Percentiles rank a stretch among this genome's conserved stretches.
Evolutionary conservation across 2,329 filamentous ascomycete genomes (phyloP).

Genomic region (Uncinocarpus reesii): DNA sequence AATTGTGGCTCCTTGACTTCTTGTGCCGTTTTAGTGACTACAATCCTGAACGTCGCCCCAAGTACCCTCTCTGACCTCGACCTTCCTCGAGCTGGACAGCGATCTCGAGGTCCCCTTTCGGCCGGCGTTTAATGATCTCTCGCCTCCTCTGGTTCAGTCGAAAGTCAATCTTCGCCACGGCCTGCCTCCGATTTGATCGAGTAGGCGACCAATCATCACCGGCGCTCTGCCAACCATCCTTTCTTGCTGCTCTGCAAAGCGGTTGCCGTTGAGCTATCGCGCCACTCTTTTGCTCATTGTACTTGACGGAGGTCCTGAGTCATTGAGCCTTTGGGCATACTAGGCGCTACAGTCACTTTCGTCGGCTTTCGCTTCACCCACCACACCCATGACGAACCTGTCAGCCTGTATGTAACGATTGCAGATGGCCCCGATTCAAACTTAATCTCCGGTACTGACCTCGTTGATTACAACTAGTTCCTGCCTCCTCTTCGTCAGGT

Average conservation of each 20-base stretch:
- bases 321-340: background rate
- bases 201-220: constrained; percentile 1
- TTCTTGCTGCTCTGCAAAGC: background rate
- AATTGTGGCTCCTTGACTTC: background rate
- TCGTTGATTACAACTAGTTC: constrained; percentile 1
- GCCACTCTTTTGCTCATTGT: background rate
- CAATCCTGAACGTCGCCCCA: background rate
- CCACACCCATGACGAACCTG: constrained; percentile 7
- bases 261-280: background rate
- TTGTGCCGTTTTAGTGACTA: background rate
- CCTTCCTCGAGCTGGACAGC: background rate
- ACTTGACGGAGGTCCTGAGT: background rate
- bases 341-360: background rate
- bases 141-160: background rate
- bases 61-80: background rate
- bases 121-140: background rate
- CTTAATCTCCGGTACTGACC: background rate
- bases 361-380: background rate
- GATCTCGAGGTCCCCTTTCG: background rate
- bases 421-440: background rate
- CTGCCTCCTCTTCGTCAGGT: constrained; percentile 5
- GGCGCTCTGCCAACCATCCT: background rate
- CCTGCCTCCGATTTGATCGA: background rate
- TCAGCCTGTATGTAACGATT: constrained; percentile 4
- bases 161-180: background rate